Evolutionary conservation across 2,329 filamentous ascomycete genomes (phyloP), one percentile per base, ranked within the genome.

Genomic region (Zasmidium cellare): DNA sequence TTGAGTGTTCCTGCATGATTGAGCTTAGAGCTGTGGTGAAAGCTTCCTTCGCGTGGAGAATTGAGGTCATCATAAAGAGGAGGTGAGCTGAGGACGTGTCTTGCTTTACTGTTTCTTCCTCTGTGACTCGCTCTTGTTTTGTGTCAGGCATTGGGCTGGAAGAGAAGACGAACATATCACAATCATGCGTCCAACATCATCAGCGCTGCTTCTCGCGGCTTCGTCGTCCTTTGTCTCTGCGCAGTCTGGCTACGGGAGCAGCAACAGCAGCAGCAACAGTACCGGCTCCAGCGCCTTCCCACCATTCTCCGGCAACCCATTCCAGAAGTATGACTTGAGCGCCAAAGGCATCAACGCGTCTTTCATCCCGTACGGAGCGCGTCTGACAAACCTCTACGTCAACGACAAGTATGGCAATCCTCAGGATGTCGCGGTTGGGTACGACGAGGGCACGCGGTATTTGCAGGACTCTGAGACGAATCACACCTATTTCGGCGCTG

Each of bases 401-500:
- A 62, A 65, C 41, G 67, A 70, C 64, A 65, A 65, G 58, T 56
- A 66, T 47, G 68, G 79, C 56, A 72, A 74, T 3, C 58, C 70
- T 14, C 80, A 81, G 65, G 81, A 83, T 65, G 74, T 83, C 28
- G 74, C 76, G 16, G 72, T 81, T 7, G 81, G 81, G 44, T 83
- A 81, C 55, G 80, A 83, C 63, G 76, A 59, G 78, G 82, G 64
- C 12, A 55, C 47, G 7, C 58, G 64, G 16, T 70, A 70, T 49
- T 60, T 79, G 49, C 69, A 71, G 23, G 79, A 82, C 61, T 75
- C 74, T 9, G 65, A 76, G 59, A 79, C 76, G 28, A 77, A 76
- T 49, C 67, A 79, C 65, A 80, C 85, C 84, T 51, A 88, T 91
- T 78, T 86, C 89, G 64, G 89, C 18, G 69, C 79, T 1, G 88